phyloP scores from a whole-genome alignment of 305 asterid genomes.

The Fraxinus xanthoxyloides region DNA sequence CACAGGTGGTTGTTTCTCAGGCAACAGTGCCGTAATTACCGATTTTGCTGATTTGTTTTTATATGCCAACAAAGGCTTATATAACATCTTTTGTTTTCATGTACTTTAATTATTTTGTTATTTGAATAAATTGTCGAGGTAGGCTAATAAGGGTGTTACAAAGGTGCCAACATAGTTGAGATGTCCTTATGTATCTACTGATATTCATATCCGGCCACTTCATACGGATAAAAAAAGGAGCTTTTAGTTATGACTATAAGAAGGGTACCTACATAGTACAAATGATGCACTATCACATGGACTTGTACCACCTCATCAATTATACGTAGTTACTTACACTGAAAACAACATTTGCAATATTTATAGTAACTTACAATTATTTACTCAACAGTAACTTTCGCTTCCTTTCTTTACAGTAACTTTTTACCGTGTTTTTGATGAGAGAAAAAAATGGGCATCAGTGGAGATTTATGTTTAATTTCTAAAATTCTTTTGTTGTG shows the following conservation, averaged over 20 bases:
- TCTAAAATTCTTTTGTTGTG: conserved; percentile 24
- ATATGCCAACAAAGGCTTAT: no score
- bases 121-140: background rate
- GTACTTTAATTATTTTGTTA: background rate
- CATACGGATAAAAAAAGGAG: background rate
- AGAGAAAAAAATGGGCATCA: background rate
- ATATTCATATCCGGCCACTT: background rate
- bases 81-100: background rate
- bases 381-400: background rate
- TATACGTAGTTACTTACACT: background rate
- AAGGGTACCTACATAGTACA: background rate
- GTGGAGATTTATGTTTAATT: conserved; percentile 9
- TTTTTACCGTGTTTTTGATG: background rate
- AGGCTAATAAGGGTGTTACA: background rate
- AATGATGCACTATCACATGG: conserved; percentile 33
- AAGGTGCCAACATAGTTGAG: background rate
- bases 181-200: background rate
- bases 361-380: background rate
- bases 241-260: background rate
- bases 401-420: background rate
- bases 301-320: conserved; percentile 6
- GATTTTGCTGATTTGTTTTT: no score
- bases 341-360: conserved; percentile 1
- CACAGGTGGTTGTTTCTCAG: no score
- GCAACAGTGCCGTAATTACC: no score